phyloP scores from a whole-genome alignment of 495 filamentous ascomycete species.

The Mytilinidion resinicola region DNA sequence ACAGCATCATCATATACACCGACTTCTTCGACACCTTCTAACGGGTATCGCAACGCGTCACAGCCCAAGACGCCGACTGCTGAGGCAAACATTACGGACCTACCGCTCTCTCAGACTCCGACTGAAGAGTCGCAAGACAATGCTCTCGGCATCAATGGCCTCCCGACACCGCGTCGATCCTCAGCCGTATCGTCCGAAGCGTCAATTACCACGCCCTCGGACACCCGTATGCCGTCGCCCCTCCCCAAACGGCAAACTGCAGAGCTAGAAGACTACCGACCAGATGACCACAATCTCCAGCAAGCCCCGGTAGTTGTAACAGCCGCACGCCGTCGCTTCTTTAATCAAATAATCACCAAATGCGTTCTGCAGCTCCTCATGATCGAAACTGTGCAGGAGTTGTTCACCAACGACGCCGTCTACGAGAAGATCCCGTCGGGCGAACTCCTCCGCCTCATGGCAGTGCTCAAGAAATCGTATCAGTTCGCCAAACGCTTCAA shows the following conservation, averaged over 20 bases:
- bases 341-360: constrained; percentile 99
- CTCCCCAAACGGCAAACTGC: constrained; percentile 28
- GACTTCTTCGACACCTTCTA: constrained; percentile 13
- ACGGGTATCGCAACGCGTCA: constrained; percentile 8
- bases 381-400: constrained; percentile 98
- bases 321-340: constrained; percentile 86
- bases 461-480: constrained; percentile 86
- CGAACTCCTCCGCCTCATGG: constrained; percentile 88
- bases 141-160: constrained; percentile 38
- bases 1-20: constrained; percentile 41
- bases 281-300: constrained; percentile 56
- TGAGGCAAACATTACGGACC: constrained; percentile 24
- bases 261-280: constrained; percentile 85
- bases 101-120: constrained; percentile 22
- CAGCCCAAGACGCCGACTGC: constrained; percentile 22
- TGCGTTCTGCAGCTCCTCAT: constrained; percentile 96
- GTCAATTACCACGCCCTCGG: constrained; percentile 3
- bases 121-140: constrained; percentile 27
- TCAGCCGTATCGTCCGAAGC: constrained; percentile 20
- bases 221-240: constrained; percentile 24
- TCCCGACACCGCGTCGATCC: constrained; percentile 23
- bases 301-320: constrained; percentile 89
- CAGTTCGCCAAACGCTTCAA: constrained; percentile 96
- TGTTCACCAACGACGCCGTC: constrained; percentile 95
- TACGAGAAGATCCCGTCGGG: constrained; percentile 85